Base-by-base conservation (phyloP, 345 rosid species). In the Pistacia atlantica region DNA sequence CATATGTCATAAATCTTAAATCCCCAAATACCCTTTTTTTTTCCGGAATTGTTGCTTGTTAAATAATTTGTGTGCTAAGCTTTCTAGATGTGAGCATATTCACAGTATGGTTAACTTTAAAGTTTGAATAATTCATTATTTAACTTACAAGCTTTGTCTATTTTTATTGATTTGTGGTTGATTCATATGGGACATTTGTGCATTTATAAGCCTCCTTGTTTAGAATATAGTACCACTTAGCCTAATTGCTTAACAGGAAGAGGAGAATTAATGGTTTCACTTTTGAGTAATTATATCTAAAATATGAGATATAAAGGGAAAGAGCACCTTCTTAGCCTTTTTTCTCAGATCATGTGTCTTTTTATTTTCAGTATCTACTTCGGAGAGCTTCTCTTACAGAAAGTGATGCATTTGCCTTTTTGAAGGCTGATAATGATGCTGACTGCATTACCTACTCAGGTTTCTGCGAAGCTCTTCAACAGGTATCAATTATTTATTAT, bases 401-500 rank as follows among this genome's bases (percentile, higher is more conserved):
- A 77, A 79, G 85, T 11, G 88, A 84, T 78, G 97, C 98, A 48
- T 95, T 88, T 85, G 93, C 93, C 3, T 91, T 89, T 74, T 81
- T 93, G 64, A 90, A 90, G 83, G 90, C 86, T 16, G 90, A 88
- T 65, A 87, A 77, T 45, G 84, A 80, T 72, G 79, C 81, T 68
- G 92, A 95, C 78, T 81, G 73, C 75, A 87, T 95, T 65, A 86
- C 94, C 74, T 92, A 85, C 83, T 49, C 78, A 8, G 93, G 90
- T 54, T 95, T 95, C 84, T 89, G 95, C 68, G 89, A 89, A 85
- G 93, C 91, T 75, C 98, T 95, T 80, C 86, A 89, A 48, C 94
- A 87, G 97, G 98, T 93, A 83, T 8, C 57, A 13, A 61, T 12
- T 66, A 25, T 45, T 62, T 62, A n/a, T 66, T 10, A 69, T 52